These are phyloP conservation scores for Verticillium zaregamsianum DNA, from an alignment of 2,329 filamentous ascomycete species.

Conservation along the genomic window DNA sequence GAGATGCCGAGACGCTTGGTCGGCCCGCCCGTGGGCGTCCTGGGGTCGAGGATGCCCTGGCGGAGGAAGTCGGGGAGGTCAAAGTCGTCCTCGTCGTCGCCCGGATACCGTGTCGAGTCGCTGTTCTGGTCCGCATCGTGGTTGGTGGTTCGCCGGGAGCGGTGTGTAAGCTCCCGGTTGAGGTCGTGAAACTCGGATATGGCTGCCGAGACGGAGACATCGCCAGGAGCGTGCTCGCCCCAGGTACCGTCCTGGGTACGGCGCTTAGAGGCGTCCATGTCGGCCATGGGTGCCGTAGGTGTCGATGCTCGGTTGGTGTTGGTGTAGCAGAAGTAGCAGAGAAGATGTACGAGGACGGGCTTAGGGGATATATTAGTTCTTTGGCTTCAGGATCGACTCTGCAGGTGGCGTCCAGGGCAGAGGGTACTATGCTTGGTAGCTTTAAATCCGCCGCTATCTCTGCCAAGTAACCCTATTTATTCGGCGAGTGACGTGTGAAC, in stretches of 20 bases:
- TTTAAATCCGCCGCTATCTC: not conserved
- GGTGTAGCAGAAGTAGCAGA: not conserved
- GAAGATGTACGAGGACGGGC: not conserved
- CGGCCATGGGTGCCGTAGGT: not conserved
- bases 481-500: not conserved
- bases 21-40: constrained; percentile 57
- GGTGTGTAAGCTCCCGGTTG: constrained; percentile 16
- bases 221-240: constrained; percentile 18
- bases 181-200: constrained; percentile 16
- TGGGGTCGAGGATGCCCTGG: constrained; percentile 72
- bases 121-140: constrained; percentile 6
- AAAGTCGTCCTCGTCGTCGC: constrained; percentile 55
- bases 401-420: too few relatives aligned
- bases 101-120: constrained; percentile 8
- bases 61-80: constrained; percentile 67
- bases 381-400: not conserved
- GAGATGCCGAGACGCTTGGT: constrained; percentile 75
- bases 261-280: constrained; percentile 1
- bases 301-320: not conserved
- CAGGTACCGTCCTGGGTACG: constrained; percentile 17
- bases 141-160: constrained; percentile 8
- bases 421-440: not conserved
- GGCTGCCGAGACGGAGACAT: constrained; percentile 13
- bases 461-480: not conserved
- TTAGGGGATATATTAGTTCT: not conserved